Conservation (phyloP, 352 stramenopile genomes). For the Globisporangium barbulae region DNA sequence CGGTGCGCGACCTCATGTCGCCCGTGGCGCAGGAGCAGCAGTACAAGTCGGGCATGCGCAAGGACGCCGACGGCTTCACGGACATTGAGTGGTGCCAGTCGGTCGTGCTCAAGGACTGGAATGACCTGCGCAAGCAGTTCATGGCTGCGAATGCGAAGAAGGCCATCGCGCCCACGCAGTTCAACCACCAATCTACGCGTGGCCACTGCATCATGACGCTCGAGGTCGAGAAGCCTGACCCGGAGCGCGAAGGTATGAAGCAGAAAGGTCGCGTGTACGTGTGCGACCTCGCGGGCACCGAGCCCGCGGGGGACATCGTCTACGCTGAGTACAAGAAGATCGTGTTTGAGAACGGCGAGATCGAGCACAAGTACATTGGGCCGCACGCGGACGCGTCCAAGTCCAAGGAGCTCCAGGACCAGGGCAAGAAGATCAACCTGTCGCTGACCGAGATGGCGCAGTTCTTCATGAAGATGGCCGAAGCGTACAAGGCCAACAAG, state of each 20-base stretch:
- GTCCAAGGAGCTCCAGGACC: slow-evolving; percentile 93
- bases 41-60: slow-evolving; percentile 95
- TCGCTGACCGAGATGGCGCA: slow-evolving; percentile 94
- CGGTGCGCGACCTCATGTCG: slow-evolving; percentile 93
- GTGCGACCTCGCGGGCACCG: slow-evolving; percentile 91
- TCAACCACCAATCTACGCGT: slow-evolving; percentile 93
- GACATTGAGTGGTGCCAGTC: slow-evolving; percentile 95
- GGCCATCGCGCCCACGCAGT: slow-evolving; percentile 92
- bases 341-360: slow-evolving; percentile 87
- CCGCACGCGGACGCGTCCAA: slow-evolving; percentile 88
- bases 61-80: slow-evolving; percentile 93
- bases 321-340: slow-evolving; percentile 94
- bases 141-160: slow-evolving; percentile 91
- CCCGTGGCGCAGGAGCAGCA: slow-evolving; percentile 91
- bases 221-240: slow-evolving; percentile 92
- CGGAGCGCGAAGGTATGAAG: slow-evolving; percentile 87
- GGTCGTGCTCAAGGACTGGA: slow-evolving; percentile 91
- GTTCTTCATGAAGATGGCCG: slow-evolving; percentile 98
- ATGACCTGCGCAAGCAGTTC: slow-evolving; percentile 90
- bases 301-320: slow-evolving; percentile 92
- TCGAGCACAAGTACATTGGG: slow-evolving; percentile 91
- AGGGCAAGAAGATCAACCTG: slow-evolving; percentile 96
- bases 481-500: slow-evolving; percentile 93
- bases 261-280: slow-evolving; percentile 91
- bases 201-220: slow-evolving; percentile 96